phyloP scores from a whole-genome alignment of 805 yeast species.

The Tetrapisispora pingtungensis region DNA sequence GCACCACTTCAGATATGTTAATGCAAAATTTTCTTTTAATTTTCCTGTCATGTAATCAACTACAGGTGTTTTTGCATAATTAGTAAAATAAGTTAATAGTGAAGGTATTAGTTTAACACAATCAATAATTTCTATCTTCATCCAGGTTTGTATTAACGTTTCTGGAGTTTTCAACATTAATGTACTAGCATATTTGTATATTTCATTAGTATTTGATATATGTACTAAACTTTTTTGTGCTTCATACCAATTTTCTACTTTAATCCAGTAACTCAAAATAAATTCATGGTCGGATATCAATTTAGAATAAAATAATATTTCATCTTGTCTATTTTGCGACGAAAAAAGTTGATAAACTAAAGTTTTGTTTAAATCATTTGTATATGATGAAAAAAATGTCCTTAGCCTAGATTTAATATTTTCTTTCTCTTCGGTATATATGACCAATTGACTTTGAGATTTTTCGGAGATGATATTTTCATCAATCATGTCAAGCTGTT shows the following conservation, averaged over 20 bases:
- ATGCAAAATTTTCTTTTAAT: conserved; percentile 47
- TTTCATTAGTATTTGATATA: conserved; percentile 37
- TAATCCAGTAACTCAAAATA: conserved; percentile 60
- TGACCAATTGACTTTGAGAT: not conserved
- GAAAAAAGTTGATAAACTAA: conserved; percentile 65
- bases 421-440: conserved; percentile 13
- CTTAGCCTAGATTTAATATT: conserved; percentile 29
- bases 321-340: conserved; percentile 54
- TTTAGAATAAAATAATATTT: conserved; percentile 58
- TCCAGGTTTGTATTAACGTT: conserved; percentile 72
- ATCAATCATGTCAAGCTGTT: conserved; percentile 29
- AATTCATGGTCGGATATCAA: conserved; percentile 57
- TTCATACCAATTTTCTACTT: conserved; percentile 60
- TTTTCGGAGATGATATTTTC: conserved; percentile 10
- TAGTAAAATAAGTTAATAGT: conserved; percentile 55
- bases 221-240: conserved; percentile 50
- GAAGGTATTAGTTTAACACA: conserved; percentile 67
- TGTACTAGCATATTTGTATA: conserved; percentile 61
- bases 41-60: conserved; percentile 24
- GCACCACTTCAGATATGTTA: conserved; percentile 51
- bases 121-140: conserved; percentile 41
- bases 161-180: conserved; percentile 58
- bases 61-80: conserved; percentile 18
- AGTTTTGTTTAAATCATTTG: conserved; percentile 45
- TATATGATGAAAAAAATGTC: conserved; percentile 41